phyloP scores from a whole-genome alignment of 1,284 basidiomycete species.

The Cryptococcus sp. region DNA sequence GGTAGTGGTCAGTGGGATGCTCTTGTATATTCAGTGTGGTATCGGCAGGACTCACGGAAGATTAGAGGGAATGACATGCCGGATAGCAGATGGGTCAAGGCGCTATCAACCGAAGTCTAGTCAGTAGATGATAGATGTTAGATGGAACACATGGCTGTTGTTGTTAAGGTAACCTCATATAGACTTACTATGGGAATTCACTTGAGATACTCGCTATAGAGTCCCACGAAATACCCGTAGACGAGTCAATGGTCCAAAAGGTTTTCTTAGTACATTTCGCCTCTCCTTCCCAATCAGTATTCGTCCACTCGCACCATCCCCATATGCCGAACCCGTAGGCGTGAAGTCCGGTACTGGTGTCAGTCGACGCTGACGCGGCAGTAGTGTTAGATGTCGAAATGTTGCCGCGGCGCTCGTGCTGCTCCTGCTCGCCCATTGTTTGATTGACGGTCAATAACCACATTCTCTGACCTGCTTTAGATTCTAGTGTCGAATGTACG shows the following conservation, averaged over 20 bases:
- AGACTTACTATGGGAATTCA: conserved; percentile 15
- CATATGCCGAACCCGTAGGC: conserved; percentile 23
- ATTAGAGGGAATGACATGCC: conserved; percentile 9
- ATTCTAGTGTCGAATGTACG: conserved; percentile 14
- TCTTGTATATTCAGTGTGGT: too few relatives aligned
- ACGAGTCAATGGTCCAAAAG: conserved; percentile 8
- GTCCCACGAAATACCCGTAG: conserved; percentile 7
- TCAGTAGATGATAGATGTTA: too few relatives aligned
- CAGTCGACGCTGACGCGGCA: neutral
- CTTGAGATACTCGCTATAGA: conserved; percentile 4
- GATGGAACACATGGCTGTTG: neutral
- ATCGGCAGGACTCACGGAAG: conserved; percentile 8
- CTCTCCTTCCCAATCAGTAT: conserved; percentile 11
- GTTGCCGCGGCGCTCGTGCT: neutral
- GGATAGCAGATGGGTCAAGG: conserved; percentile 10
- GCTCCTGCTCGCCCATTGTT: neutral
- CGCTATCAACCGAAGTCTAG: neutral
- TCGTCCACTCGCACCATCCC: conserved; percentile 23
- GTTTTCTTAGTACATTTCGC: conserved; percentile 17
- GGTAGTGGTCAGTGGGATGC: too few relatives aligned
- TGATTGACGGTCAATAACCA: conserved; percentile 19
- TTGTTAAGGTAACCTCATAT: neutral
- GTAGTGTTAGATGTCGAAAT: neutral
- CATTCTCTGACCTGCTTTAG: conserved; percentile 11
- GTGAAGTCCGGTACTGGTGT: conserved; percentile 5